Conservation (phyloP, 1,284 basidiomycete genomes). For the Moesziomyces sp. region DNA sequence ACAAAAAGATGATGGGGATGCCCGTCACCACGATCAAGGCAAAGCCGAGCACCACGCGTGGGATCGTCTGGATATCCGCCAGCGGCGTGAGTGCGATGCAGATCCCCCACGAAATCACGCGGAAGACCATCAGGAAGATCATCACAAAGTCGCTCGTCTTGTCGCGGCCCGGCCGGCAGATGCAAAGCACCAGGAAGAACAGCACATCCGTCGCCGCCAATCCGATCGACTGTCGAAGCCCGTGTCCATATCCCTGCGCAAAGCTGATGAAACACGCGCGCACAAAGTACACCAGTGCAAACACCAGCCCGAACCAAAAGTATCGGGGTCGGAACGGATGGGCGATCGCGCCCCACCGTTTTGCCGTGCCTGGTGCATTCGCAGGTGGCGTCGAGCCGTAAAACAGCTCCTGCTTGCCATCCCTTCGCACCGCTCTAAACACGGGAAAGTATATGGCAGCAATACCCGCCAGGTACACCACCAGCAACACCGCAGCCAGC, state of each 20-base stretch:
- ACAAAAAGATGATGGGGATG: conserved; percentile 61
- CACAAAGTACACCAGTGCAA: conserved; percentile 54
- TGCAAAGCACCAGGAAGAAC: conserved; percentile 54
- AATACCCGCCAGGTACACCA: conserved; percentile 40
- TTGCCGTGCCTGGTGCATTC: conserved; percentile 26
- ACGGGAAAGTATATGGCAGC: conserved; percentile 50
- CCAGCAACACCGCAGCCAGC: conserved; percentile 52
- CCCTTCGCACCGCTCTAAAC: conserved; percentile 35
- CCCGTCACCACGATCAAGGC: conserved; percentile 59
- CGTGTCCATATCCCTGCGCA: conserved; percentile 49
- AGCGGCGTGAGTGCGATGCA: conserved; percentile 59
- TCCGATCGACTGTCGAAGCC: conserved; percentile 62
- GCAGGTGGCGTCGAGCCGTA: conserved; percentile 47
- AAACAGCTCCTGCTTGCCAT: conserved; percentile 46
- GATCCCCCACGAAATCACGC: conserved; percentile 58
- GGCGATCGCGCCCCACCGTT: conserved; percentile 52
- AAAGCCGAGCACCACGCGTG: conserved; percentile 64
- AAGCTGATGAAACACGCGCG: conserved; percentile 62
- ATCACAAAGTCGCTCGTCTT: conserved; percentile 61
- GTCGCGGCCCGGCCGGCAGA: conserved; percentile 59
- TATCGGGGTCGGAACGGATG: conserved; percentile 57
- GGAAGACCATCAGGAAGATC: conserved; percentile 57
- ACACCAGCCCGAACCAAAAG: conserved; percentile 60
- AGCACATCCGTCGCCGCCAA: conserved; percentile 60
- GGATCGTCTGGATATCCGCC: conserved; percentile 61